Base-by-base conservation (phyloP, 2,329 filamentous ascomycete genomes). In the Ophiostoma quercus region DNA sequence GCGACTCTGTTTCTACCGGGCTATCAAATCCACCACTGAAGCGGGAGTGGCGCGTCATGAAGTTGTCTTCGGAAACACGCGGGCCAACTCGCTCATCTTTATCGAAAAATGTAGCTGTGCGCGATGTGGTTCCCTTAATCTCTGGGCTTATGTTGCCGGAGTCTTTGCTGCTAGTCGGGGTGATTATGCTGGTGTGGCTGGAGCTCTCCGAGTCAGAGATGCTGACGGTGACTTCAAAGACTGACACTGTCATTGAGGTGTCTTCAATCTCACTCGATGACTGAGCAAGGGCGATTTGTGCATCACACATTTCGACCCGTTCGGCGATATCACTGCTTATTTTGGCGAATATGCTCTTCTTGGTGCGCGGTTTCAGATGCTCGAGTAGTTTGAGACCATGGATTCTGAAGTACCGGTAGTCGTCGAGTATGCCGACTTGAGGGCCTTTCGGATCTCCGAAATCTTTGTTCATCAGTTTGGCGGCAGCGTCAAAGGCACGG, bases 381-480 rank as follows among this genome's bases (percentile, higher is more conserved):
- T 79, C 76, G 2, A 80, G 72, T 19, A 87, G 76, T 67, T 79
- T 81, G 51, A 79, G 78, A 0, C 84, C 84, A 70, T 87, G 85
- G 22, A 85, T 82, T 22, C 80, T 77, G 67, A 84, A 85, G 11
- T 83, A 77, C 14, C 82, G 78, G 73, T 84, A 87, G 73, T 87
- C 85, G 69, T 85, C 82, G 0, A 84, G 80, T 41, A 84, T 76
- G 6, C 83, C 82, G 1, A 80, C 78, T 41, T 78, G 76, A 0
- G 78, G 75, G 12, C 29, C 22, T 14, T 60, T 60, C 8, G 68
- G 80, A 79, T 6, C 39, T 14, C 39, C 39, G 4, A 41, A 14
- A 41, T 41, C 79, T 76, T n/a, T 78, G 76, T 70, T 32, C 8
- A 84, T 82, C 16, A 81, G 78, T 43, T 75, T 73, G 47, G 81